Base-by-base conservation (phyloP, 495 filamentous ascomycete genomes). In the Penicillium nucicola region DNA sequence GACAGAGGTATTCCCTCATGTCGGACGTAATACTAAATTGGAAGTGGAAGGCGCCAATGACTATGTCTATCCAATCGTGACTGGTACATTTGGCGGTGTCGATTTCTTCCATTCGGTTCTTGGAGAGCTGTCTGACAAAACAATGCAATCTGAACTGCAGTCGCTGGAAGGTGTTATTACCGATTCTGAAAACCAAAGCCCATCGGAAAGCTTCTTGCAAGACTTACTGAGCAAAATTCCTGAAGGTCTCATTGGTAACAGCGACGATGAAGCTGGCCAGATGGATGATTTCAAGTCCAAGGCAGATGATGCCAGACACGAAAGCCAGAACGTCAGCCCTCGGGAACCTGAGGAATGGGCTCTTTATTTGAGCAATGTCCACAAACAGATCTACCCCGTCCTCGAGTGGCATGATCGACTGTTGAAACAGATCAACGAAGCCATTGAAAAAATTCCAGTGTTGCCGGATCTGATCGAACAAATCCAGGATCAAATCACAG, bases 21-120 rank as follows among this genome's bases (percentile, higher is more conserved):
- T 95, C 48, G 91, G 90, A 25, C 78, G 85, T 40, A 61, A 76
- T 48, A 87, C 89, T 5, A 73, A 76, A 60, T 58, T 93, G 15
- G 69, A 79, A 22, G 69, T 96, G 17, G 71, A 70, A n/a, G 90
- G 88, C 14, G 81, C 76, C 48, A 75, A 72, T 12, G 57, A 75
- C 14, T 60, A 76, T 8, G 84, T 95, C 48, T 95, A 84, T 55
- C 91, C 91, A 10, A 69, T 89, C 18, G 77, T 95, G 38, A 96
- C 91, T 6, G 90, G 90, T 46, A 95, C 92, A 3, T 97, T 96
- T 69, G 91, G 91, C 25, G 90, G 90, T 45, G 90, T 95, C 9
- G 89, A 95, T 47, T 85, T 84, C 66, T 75, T 93, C 18, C 90
- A 95, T 70, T 92, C 87, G 2, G 91, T 96, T 17, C 83, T 90